Base-by-base conservation (phyloP, 345 rosid species). In the Melastoma malabathricum region DNA sequence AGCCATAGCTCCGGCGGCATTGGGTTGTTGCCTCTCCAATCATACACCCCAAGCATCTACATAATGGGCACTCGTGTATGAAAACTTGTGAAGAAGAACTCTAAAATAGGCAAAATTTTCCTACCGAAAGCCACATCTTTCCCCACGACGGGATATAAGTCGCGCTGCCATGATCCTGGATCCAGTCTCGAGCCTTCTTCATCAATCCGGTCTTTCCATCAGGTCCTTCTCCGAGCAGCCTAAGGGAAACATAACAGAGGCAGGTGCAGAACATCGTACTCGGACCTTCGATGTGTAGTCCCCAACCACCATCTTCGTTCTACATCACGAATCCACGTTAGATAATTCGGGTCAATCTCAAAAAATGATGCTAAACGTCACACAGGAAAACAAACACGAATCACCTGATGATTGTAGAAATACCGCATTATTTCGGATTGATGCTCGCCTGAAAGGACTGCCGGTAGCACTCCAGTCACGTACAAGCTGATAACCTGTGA, bases 281-380 rank as follows among this genome's bases (percentile, higher is more conserved):
- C 16, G 48, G 15, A 38, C 84, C 71, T 47, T 86, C 95, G 41
- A 86, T 67, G 54, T 86, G 95, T 2, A 82, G 46, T 50, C 95
- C 92, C 92, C 88, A 86, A 1, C 95, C 95, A 5, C 92, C 92
- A 46, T 83, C 92, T 62, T 54, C 56, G 8, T 86, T 80, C 92
- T 84, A 31, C 9, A 15, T 20, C 12, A 15, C 38, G 1, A 9
- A 13, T 13, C 1, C 18, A 9, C 5, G 12, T 0, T 13, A 23
- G 4, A 15, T 13, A 6, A 13, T 20, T 47, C 19, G 18, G 6
- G 23, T 6, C 19, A 23, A 39, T 6, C 19, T 27, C 31, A 6
- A 27, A 27, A 27, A 27, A 27, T 27, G 31, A 27, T 27, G 31
- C 3, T 27, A 9, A 31, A 31, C 38, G 5, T 31, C 38, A 31